Evolutionary conservation across 2,329 filamentous ascomycete genomes (phyloP), one percentile per base, ranked within the genome.

Genomic region (Fusarium xyrophilum): DNA sequence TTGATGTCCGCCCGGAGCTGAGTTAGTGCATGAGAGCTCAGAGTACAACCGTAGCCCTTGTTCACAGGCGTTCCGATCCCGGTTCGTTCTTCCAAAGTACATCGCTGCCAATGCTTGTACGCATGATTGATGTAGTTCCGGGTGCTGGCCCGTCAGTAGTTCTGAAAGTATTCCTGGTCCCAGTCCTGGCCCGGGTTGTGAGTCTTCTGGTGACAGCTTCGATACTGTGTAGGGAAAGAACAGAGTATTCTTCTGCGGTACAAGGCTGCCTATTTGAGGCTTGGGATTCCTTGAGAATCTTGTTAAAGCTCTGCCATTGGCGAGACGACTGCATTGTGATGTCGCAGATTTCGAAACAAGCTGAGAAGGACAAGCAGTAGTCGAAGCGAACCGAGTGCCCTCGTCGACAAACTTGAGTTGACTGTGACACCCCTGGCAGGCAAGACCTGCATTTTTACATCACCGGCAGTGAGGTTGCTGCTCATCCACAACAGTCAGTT

Each of bases 361-460:
- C n/a, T 39, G 52, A 5, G 42, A 30, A n/a, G 14, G 21, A 7
- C 36, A 42, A n/a, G 13, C 4, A 11, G 21, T 23, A 2, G 28
- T 17, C 6, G 46, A 12, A 5, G 27, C 8, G 40, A 67, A 67
- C 13, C 64, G 64, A 5, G 38, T 50, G 3, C 64, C 59, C 30
- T 67, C 64, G 8, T 67, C 58, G 11, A 67, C 63, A 40, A 63
- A 67, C n/a, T 67, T 67, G 3, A 67, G 63, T 27, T 67, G 47
- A 28, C 63, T 67, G 12, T 67, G 64, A 38, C 67, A 67, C 4
- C 64, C 64, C 6, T 35, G 44, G 43, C 64, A 67, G 6, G 38
- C 7, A 54, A 67, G 52, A 3, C 64, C 64, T 13, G 64, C 63
- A n/a, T 59, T 67, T 30, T 28, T 51, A 7, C 64, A 67, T 14